Conservation (phyloP, 225 moss, liverwort and hornwort species). For the Neckera pumila region DNA sequence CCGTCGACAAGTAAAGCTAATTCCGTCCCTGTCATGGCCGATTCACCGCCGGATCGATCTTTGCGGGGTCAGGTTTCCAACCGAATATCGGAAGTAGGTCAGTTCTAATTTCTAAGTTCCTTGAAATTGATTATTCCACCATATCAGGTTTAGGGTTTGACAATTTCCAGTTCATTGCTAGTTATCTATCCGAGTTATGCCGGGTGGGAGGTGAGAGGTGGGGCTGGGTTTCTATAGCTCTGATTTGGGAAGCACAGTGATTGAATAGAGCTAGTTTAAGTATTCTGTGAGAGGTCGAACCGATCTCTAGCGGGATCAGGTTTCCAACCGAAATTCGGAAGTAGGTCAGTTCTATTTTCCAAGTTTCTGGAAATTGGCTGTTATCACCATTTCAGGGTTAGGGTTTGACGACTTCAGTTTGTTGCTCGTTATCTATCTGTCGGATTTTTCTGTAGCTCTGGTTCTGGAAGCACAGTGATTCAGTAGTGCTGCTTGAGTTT, state of each 20-base stretch:
- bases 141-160: neutral
- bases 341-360: neutral
- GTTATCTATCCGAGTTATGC: neutral
- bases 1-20: neutral
- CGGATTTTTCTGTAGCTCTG: neutral
- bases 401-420: neutral
- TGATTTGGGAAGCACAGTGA: neutral
- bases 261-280: neutral
- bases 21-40: neutral
- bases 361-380: neutral
- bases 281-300: neutral
- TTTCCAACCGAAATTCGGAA: neutral
- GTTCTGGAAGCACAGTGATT: neutral
- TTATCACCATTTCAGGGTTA: neutral
- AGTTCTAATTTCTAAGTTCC: neutral
- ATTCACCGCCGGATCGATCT: neutral
- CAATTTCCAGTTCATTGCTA: neutral
- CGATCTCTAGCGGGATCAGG: neutral
- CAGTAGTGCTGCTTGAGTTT: neutral
- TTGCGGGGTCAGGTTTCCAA: neutral
- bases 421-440: neutral
- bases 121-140: neutral
- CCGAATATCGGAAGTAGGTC: constrained; percentile 7
- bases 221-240: neutral
- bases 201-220: neutral